Conservation (phyloP, 169 alveolate species). For the Cytauxzoon felis region DNA sequence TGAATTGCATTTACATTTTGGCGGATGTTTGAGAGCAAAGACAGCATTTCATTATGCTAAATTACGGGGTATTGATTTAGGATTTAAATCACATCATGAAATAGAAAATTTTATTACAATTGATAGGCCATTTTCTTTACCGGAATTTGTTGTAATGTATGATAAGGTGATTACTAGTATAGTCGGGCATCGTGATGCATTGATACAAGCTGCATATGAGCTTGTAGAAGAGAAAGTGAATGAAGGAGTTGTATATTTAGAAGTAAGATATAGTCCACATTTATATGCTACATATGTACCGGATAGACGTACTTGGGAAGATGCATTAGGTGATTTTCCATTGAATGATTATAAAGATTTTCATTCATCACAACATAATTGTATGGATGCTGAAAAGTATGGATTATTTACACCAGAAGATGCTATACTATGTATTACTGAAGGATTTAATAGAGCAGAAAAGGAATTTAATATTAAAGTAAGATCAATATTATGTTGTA, state of each 20-base stretch:
- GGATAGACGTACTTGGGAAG: conserved; percentile 2
- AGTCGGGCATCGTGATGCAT: conserved; percentile 13
- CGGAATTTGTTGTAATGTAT: not conserved
- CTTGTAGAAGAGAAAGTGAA: conserved; percentile 12
- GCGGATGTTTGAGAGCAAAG: conserved; percentile 9
- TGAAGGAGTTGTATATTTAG: conserved; percentile 21
- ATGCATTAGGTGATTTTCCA: conserved; percentile 11
- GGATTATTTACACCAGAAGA: conserved; percentile 4
- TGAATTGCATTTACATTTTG: conserved; percentile 14
- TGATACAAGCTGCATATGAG: conserved; percentile 10
- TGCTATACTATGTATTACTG: conserved; percentile 10
- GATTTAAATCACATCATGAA: not conserved
- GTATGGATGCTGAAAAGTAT: not conserved
- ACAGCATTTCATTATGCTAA: conserved; percentile 7
- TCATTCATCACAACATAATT: not conserved
- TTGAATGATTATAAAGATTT: not conserved
- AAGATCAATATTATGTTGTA: conserved; percentile 15
- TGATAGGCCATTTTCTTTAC: not conserved
- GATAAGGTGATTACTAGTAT: conserved; percentile 11
- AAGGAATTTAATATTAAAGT: conserved; percentile 6
- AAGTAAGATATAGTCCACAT: conserved; percentile 21
- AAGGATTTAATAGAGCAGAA: conserved; percentile 7
- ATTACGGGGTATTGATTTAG: conserved; percentile 6
- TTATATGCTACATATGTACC: not conserved
- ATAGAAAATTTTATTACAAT: conserved; percentile 1